These are phyloP conservation scores for Malus orientalis DNA, from an alignment of 306 rosid genomes.

Conservation along the genomic window DNA sequence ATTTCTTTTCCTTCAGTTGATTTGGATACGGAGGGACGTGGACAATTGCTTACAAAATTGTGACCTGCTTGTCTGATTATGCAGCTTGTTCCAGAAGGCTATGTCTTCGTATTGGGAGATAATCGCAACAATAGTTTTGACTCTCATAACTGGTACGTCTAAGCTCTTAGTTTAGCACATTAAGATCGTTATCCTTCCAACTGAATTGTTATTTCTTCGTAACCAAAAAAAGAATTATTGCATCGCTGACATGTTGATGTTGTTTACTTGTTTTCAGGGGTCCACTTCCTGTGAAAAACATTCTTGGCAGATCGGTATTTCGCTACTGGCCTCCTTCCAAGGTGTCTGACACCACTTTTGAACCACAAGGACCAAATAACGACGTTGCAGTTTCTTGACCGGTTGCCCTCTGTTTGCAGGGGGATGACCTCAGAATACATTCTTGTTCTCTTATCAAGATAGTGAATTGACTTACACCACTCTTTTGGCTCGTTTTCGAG, in stretches of 20 bases:
- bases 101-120: conserved; percentile 95
- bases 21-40: background rate
- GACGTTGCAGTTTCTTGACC: conserved; percentile 55
- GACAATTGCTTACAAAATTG: background rate
- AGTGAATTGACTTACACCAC: conserved; percentile 3
- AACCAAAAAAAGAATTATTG: background rate
- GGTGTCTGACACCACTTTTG: conserved; percentile 34
- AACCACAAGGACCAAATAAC: conserved; percentile 20
- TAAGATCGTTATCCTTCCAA: background rate
- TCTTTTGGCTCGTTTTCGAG: conserved; percentile 23
- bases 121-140: conserved; percentile 91
- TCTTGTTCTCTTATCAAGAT: conserved; percentile 15
- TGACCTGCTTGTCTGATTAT: conserved; percentile 7
- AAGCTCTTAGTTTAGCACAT: background rate
- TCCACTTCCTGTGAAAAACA: conserved; percentile 83
- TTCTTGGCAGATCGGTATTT: conserved; percentile 81
- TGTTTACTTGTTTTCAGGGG: conserved; percentile 57
- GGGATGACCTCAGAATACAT: conserved; percentile 19
- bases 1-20: background rate
- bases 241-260: conserved; percentile 10
- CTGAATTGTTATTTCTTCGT: background rate
- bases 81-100: conserved; percentile 90
- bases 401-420: conserved; percentile 10
- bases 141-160: conserved; percentile 84
- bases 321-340: conserved; percentile 96